Conservation (phyloP, 2,329 filamentous ascomycete genomes). For the Alternaria sp. region DNA sequence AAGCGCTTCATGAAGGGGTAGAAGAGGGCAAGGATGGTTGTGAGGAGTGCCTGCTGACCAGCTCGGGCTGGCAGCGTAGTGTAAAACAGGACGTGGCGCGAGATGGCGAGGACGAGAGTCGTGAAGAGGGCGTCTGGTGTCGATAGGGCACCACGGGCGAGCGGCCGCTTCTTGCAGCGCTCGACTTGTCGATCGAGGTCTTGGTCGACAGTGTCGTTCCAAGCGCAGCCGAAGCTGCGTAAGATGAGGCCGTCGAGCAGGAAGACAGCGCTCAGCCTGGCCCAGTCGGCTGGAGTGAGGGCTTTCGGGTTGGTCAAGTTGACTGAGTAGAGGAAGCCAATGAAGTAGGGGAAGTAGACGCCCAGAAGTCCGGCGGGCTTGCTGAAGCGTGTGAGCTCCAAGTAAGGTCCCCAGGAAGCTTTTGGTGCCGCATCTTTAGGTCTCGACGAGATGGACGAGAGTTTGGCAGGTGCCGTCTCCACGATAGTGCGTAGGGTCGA, state of each 20-base stretch:
- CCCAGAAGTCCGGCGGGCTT: constrained; percentile 56
- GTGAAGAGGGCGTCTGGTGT: constrained; percentile 38
- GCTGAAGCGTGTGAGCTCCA: constrained; percentile 59
- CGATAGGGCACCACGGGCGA: constrained; percentile 60
- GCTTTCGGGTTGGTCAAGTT: constrained; percentile 32
- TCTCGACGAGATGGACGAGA: constrained; percentile 2
- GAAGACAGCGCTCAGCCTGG: constrained; percentile 46
- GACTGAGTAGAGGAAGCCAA: constrained; percentile 51
- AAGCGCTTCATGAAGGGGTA: constrained; percentile 64
- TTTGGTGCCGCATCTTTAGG: background rate
- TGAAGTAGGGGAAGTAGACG: constrained; percentile 54
- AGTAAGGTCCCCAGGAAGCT: constrained; percentile 14
- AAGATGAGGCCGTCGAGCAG: constrained; percentile 57
- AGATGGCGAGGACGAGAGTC: constrained; percentile 5
- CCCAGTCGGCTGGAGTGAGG: constrained; percentile 14
- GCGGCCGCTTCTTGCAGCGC: constrained; percentile 18
- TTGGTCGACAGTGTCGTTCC: constrained; percentile 66
- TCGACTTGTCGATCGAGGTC: constrained; percentile 61
- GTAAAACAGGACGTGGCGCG: constrained; percentile 4
- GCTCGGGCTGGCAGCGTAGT: background rate
- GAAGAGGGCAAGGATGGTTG: constrained; percentile 55
- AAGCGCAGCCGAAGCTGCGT: constrained; percentile 54
- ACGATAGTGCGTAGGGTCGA: constrained; percentile 6
- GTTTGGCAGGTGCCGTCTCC: constrained; percentile 5
- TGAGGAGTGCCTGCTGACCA: constrained; percentile 51